phyloP scores from a whole-genome alignment of 2,329 filamentous ascomycete species.

The Ophiosphaerella korrae region DNA sequence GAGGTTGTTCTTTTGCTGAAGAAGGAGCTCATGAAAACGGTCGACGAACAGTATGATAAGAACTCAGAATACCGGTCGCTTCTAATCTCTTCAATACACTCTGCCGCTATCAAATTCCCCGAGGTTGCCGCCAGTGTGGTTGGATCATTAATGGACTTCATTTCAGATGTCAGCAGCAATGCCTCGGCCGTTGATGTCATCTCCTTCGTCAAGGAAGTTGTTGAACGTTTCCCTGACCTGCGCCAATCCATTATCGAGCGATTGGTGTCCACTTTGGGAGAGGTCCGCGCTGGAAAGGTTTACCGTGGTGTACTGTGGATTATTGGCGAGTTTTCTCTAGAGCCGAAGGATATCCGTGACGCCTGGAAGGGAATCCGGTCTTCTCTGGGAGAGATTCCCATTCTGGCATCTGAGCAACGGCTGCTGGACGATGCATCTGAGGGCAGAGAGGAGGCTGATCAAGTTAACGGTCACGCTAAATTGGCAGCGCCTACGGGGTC shows the following conservation, averaged over 20 bases:
- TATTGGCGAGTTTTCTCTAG: conserved; percentile 93
- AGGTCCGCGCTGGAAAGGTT: conserved; percentile 95
- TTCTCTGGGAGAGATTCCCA: conserved; percentile 94
- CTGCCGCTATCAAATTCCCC: conserved; percentile 98
- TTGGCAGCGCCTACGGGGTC: conserved; percentile 78
- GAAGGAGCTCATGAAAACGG: conserved; percentile 96
- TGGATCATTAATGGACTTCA: conserved; percentile 97
- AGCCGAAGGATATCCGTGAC: conserved; percentile 91
- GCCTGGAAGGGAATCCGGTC: conserved; percentile 96
- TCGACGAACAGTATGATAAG: conserved; percentile 98
- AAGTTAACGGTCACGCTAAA: conserved; percentile 82
- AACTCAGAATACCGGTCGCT: conserved; percentile 68
- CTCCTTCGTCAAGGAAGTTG: conserved; percentile 97
- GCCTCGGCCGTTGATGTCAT: conserved; percentile 96
- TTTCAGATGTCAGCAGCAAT: conserved; percentile 98
- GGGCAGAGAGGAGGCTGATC: conserved; percentile 65
- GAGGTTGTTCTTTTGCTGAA: conserved; percentile 95
- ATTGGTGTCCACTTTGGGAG: conserved; percentile 85
- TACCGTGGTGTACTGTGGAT: conserved; percentile 98
- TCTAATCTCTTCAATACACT: conserved; percentile 95
- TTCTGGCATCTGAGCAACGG: conserved; percentile 91
- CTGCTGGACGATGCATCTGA: conserved; percentile 78
- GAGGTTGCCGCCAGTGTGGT: conserved; percentile 97
- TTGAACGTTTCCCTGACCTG: conserved; percentile 94
- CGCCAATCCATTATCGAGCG: conserved; percentile 85